Base-by-base conservation (phyloP, 2,329 filamentous ascomycete genomes). In the Daldinia eschscholtzii region DNA sequence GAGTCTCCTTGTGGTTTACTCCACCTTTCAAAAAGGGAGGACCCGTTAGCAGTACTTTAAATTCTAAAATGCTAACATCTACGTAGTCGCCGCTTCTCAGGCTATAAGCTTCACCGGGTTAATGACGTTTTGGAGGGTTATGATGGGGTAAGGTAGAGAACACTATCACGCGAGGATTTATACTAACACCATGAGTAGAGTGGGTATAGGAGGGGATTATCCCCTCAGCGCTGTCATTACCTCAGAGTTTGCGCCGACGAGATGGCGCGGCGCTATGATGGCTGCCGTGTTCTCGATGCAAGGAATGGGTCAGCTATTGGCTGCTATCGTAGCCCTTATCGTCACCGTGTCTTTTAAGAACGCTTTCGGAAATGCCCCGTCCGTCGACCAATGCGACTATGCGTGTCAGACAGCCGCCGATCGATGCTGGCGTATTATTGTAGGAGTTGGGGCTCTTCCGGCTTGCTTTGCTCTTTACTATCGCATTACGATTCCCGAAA, bases 201-300 rank as follows among this genome's bases (percentile, higher is more conserved):
- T 93, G 66, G 92, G 91, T 33, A 93, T 94, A 57, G 92, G 93
- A 72, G 93, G 92, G 68, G 93, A 96, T 76, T 96, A 96, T 78
- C 93, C 93, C 1, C 83, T 96, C 6, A 92, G 88, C 52, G 91
- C 91, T 0, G 91, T 96, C 60, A 94, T 94, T 72, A 95, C 92
- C 4, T 91, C 92, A 10, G 93, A 96, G 85, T 95, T 95, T 77
- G 92, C 92, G 7, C 93, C 92, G 2, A 95, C 92, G 12, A 88
- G 91, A 74, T 94, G 92, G 89, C 86, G 93, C 74, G 93, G 92
- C 68, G 91, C 90, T 65, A 95, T 96, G 91, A 92, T 96, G 84
- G 91, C 90, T 10, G 87, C 91, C 15, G 92, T 95, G 56, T 96
- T 96, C 76, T 92, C 91, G 41, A 94, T 94, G 92, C 93, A 96